phyloP scores from a whole-genome alignment of 2,329 filamentous ascomycete genomes.

The Endoconidiophora laricicola region DNA sequence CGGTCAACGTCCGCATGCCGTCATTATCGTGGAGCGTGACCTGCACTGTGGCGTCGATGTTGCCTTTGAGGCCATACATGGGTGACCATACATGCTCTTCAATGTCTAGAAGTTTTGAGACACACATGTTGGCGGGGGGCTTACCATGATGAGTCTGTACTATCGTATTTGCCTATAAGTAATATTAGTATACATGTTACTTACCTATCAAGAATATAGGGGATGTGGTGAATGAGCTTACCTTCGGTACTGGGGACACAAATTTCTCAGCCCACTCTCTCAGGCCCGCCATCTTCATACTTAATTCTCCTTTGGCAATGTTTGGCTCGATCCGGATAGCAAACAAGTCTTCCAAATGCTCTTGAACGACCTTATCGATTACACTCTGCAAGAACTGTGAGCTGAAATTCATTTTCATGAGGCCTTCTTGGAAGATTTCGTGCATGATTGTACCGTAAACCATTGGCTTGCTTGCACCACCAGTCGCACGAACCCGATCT shows the following conservation, averaged over 20 bases:
- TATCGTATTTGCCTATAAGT: constrained; percentile 43
- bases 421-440: constrained; percentile 83
- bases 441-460: constrained; percentile 90
- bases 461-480: constrained; percentile 60
- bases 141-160: constrained; percentile 61
- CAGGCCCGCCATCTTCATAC: constrained; percentile 67
- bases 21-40: constrained; percentile 59
- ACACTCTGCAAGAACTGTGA: constrained; percentile 45
- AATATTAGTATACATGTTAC: neutral
- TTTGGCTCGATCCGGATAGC: constrained; percentile 61
- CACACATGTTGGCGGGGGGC: constrained; percentile 60
- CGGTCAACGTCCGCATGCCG: constrained; percentile 54
- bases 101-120: constrained; percentile 87
- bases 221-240: constrained; percentile 21
- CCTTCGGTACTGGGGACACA: constrained; percentile 52
- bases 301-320: constrained; percentile 62
- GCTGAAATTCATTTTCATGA: constrained; percentile 73
- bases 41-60: constrained; percentile 93
- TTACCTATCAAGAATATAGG: neutral
- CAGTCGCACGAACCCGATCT: constrained; percentile 83
- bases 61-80: constrained; percentile 92
- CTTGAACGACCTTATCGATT: constrained; percentile 53
- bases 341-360: constrained; percentile 78
- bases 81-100: constrained; percentile 98
- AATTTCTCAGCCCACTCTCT: constrained; percentile 73